phyloP scores from a whole-genome alignment of 768 basidiomycete species.

The Lentinus tigrinus region DNA sequence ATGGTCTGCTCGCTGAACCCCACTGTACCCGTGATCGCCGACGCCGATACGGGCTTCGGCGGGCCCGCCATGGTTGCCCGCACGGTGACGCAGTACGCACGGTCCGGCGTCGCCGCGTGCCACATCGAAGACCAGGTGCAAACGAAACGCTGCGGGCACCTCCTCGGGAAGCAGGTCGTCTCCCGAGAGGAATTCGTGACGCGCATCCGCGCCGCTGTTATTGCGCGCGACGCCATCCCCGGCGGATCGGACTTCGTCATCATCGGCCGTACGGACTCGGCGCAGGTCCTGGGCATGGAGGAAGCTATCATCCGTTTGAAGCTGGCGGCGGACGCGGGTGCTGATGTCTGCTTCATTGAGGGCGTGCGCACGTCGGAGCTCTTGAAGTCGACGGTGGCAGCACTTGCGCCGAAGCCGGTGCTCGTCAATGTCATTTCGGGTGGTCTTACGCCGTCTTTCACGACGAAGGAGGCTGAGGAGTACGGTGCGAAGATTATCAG shows the following conservation, averaged over 20 bases:
- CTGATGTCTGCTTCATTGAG: conserved; percentile 82
- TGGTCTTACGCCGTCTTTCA: conserved; percentile 75
- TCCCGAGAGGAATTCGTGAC: conserved; percentile 74
- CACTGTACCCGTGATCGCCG: conserved; percentile 69
- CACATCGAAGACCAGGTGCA: conserved; percentile 86
- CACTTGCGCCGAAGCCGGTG: conserved; percentile 70
- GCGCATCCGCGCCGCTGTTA: conserved; percentile 74
- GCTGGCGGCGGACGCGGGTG: conserved; percentile 70
- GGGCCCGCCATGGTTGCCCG: conserved; percentile 75
- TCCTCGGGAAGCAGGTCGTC: conserved; percentile 80
- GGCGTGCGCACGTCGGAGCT: conserved; percentile 70
- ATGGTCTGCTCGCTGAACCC: conserved; percentile 71
- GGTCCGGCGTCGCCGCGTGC: conserved; percentile 68
- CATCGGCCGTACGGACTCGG: conserved; percentile 76
- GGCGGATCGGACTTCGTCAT: conserved; percentile 77
- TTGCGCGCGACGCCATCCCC: conserved; percentile 73
- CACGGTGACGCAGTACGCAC: conserved; percentile 68
- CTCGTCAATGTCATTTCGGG: conserved; percentile 82
- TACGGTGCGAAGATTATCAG: conserved; percentile 79
- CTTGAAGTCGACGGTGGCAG: conserved; percentile 60
- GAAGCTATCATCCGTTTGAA: conserved; percentile 66
- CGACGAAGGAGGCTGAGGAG: conserved; percentile 62
- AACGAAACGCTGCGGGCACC: conserved; percentile 78
- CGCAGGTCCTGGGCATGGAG: conserved; percentile 78
- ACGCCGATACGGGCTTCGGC: conserved; percentile 81